These are phyloP conservation scores for Pezicula rhizophila DNA, from an alignment of 2,329 filamentous ascomycete genomes.

Conservation along the genomic window DNA sequence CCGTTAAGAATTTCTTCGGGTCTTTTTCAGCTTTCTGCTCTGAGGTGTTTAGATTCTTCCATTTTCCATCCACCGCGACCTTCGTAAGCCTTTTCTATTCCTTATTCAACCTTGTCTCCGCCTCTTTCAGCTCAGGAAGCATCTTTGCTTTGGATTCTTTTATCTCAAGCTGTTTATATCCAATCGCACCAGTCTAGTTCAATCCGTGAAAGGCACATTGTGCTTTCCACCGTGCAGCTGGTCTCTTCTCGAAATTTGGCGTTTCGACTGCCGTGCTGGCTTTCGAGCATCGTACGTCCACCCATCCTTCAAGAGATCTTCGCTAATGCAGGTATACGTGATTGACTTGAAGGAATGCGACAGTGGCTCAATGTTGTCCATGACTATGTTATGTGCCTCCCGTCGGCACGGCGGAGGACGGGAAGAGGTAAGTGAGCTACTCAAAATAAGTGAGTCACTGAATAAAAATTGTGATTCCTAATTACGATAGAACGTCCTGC, in stretches of 20 bases:
- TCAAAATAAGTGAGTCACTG: too few relatives aligned
- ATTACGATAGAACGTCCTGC: too few relatives aligned
- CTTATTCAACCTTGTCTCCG: slow-evolving; percentile 11
- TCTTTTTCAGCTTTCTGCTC: slow-evolving; percentile 11
- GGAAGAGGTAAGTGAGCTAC: too few relatives aligned
- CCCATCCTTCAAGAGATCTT: slow-evolving; percentile 13
- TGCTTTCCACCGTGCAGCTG: slow-evolving; percentile 13
- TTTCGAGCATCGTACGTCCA: slow-evolving; percentile 12
- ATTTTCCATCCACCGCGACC: slow-evolving; percentile 4
- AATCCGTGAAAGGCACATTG: slow-evolving; percentile 15
- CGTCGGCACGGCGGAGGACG: neutral
- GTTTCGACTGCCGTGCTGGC: slow-evolving; percentile 1
- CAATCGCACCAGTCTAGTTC: slow-evolving; percentile 9
- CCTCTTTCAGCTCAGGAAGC: slow-evolving; percentile 8
- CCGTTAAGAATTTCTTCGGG: slow-evolving; percentile 6
- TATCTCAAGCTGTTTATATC: slow-evolving; percentile 11
- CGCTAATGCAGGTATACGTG: slow-evolving; percentile 13
- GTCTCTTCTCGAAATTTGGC: slow-evolving; percentile 9
- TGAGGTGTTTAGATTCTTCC: slow-evolving; percentile 5
- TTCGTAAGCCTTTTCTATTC: slow-evolving; percentile 11
- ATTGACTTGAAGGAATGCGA: slow-evolving; percentile 11
- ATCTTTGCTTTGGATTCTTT: slow-evolving; percentile 15
- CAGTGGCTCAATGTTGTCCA: slow-evolving; percentile 12
- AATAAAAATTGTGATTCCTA: too few relatives aligned
- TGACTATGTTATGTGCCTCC: neutral